Conservation (phyloP, 805 yeast species). For the Wickerhamiella azymoides region DNA sequence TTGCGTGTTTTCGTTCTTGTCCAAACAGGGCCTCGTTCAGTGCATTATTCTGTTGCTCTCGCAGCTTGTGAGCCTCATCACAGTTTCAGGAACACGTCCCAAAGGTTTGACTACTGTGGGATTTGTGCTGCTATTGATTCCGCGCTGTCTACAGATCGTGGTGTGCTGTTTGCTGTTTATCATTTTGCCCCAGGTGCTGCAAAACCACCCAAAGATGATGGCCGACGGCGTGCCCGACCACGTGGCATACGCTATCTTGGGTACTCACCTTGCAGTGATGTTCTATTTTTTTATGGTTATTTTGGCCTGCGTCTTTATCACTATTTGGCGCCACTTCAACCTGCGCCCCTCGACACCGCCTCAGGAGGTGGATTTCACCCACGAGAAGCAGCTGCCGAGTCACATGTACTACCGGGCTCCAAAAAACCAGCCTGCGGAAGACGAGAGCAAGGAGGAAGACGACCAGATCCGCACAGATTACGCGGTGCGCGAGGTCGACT, state of each 20-base stretch:
- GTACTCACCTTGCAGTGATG: background rate
- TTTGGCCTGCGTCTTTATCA: background rate
- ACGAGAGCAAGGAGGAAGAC: background rate
- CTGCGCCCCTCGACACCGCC: background rate
- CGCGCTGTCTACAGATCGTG: background rate
- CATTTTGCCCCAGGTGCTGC: background rate
- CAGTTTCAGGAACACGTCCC: background rate
- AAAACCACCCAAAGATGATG: background rate
- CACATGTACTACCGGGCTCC: slow-evolving; percentile 3
- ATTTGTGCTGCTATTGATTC: background rate
- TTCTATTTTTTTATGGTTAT: background rate
- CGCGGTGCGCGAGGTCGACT: slow-evolving; percentile 3
- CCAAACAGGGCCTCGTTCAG: background rate
- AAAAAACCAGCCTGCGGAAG: slow-evolving; percentile 3
- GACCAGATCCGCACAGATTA: background rate
- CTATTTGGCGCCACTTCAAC: slow-evolving; percentile 3
- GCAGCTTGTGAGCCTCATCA: background rate
- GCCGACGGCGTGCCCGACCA: background rate
- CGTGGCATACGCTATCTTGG: background rate
- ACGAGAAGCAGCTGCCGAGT: background rate
- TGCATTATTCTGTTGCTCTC: background rate
- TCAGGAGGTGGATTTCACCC: background rate
- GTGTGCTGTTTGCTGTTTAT: background rate
- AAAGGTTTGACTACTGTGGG: slow-evolving; percentile 2
- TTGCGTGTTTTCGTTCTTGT: background rate